Percentiles rank a stretch among this genome's conserved stretches.
phyloP scores from a whole-genome alignment of 2,329 filamentous ascomycete genomes.

The Rosellinia necatrix region DNA sequence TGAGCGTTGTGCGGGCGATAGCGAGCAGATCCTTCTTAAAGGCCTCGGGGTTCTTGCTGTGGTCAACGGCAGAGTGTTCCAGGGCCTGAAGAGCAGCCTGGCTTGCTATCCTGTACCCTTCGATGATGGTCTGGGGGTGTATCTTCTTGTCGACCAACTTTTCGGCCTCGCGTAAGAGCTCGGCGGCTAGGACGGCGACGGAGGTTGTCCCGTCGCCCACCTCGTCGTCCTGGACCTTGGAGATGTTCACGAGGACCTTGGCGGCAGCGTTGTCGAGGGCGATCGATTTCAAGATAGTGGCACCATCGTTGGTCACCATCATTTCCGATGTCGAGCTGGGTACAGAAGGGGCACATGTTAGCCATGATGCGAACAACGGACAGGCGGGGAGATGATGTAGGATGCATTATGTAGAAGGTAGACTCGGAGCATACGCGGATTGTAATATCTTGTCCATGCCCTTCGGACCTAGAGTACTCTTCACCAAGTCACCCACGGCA shows the following conservation, averaged over 20 bases:
- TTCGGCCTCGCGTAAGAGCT: constrained; percentile 94
- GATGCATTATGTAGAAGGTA: no score
- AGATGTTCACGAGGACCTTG: constrained; percentile 98
- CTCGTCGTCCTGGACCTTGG: constrained; percentile 98
- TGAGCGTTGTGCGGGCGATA: constrained; percentile 93
- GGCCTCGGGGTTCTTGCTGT: constrained; percentile 79
- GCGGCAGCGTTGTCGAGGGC: constrained; percentile 97
- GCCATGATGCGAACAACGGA: neutral
- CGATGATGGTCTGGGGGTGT: constrained; percentile 98
- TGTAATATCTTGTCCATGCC: constrained; percentile 99
- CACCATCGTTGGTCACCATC: constrained; percentile 98
- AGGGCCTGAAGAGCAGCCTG: constrained; percentile 83
- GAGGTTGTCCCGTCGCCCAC: constrained; percentile 98
- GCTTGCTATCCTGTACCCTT: constrained; percentile 97
- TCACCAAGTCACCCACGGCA: constrained; percentile 94
- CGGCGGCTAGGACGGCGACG: constrained; percentile 93
- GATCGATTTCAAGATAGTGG: constrained; percentile 97
- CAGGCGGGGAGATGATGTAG: neutral
- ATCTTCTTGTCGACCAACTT: constrained; percentile 98
- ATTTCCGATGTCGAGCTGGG: constrained; percentile 89
- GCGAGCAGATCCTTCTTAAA: constrained; percentile 89
- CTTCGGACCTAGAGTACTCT: constrained; percentile 95
- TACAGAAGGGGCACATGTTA: constrained; percentile 19
- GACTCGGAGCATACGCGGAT: constrained; percentile 77
- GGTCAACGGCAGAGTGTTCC: constrained; percentile 83